Percentiles rank a stretch among this genome's conserved stretches.
These are phyloP conservation scores for Hyphopichia fennica DNA, from an alignment of 1,139 yeast genomes.

Conservation along the genomic window DNA sequence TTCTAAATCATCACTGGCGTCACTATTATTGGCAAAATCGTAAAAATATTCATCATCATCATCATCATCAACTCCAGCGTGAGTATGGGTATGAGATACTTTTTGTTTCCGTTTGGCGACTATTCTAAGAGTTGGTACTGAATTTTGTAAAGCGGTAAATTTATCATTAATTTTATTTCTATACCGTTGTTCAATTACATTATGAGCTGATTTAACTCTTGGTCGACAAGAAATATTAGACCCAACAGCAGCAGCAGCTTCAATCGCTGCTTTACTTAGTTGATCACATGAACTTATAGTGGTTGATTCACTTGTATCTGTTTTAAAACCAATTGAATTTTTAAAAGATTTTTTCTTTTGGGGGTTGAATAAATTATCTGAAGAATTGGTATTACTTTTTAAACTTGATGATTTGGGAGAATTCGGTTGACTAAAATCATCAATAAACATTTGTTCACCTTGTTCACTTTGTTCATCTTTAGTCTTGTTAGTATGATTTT, in stretches of 20 bases:
- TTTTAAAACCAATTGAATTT: too few relatives aligned
- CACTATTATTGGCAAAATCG: slow-evolving; percentile 6
- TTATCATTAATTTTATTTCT: slow-evolving; percentile 48
- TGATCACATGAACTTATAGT: neutral
- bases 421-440: too few relatives aligned
- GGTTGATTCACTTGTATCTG: too few relatives aligned
- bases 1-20: slow-evolving; percentile 28
- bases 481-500: neutral
- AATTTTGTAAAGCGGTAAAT: slow-evolving; percentile 39
- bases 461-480: too few relatives aligned
- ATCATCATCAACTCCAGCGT: slow-evolving; percentile 15
- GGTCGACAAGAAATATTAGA: slow-evolving; percentile 9
- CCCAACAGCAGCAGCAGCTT: slow-evolving; percentile 1
- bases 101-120: slow-evolving; percentile 24
- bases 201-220: slow-evolving; percentile 38
- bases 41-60: slow-evolving; percentile 13
- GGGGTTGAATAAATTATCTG: too few relatives aligned
- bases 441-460: too few relatives aligned
- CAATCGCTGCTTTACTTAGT: neutral
- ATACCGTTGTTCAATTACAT: slow-evolving; percentile 47
- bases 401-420: neutral
- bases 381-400: neutral
- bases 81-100: slow-evolving; percentile 1
- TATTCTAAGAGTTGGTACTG: slow-evolving; percentile 43
- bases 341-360: too few relatives aligned